Base-by-base conservation (phyloP, 1,284 basidiomycete genomes). In the Rhodotorula glutinis region DNA sequence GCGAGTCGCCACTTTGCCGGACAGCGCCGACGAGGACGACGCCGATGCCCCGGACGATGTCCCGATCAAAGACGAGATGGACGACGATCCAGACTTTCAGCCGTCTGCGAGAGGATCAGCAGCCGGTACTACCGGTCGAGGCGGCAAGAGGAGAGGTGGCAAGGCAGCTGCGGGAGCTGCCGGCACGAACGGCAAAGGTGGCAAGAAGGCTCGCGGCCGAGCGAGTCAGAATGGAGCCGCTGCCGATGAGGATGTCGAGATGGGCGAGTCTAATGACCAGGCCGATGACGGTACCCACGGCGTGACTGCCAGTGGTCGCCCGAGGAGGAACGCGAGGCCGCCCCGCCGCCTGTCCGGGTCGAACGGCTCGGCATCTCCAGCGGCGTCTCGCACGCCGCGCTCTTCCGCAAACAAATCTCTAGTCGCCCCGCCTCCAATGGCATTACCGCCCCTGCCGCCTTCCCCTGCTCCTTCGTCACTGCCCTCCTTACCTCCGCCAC, bases 171-270 rank as follows among this genome's bases (percentile, higher is more conserved):
- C 49, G 3, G 16, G n/a, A 27, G n/a, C 25, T 16, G 49, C 16
- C 21, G 25, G n/a, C n/a, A 25, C 16, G 25, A n/a, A 23, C 25
- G n/a, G 49, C 13, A 7, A 13, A 27, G 25, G 52, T 7, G 52
- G 16, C 52, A 53, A 33, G 19, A 33, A 23, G 52, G 29, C 29
- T 4, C 29, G 30, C 8, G 55, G 21, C 21, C 38, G 23, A 5
- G 14, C 53, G 53, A 14, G 21, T 13, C 8, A 9, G 53, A n/a
- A 8, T 10, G n/a, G 23, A n/a, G 38, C 13, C 8, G 25, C 16
- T n/a, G 62, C n/a, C 10, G 55, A 19, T 3, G 62, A 53, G 4
- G 62, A 65, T 38, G 64, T 53, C 59, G 59, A 63, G 54, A 67
- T 64, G 66, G 51, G 13, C 13, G 17, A 8, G 11, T 23, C 19